A percentile compares a stretch with the other conserved stretches of the same genome.
Evolutionary conservation across 129 eudicot genomes (phyloP).

Genomic region (Daucus carota): DNA sequence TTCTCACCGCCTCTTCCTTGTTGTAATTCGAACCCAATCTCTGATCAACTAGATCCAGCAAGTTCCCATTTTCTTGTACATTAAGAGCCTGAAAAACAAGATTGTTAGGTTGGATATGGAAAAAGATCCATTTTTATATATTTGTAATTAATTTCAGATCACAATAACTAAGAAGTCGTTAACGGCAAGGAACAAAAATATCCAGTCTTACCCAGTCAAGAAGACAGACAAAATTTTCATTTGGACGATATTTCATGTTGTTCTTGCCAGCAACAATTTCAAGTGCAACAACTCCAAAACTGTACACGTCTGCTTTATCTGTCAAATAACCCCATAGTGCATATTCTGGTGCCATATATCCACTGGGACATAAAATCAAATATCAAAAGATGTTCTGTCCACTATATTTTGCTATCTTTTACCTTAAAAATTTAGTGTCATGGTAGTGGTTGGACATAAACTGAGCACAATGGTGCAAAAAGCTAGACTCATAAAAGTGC

Average conservation of each 20-base stretch:
- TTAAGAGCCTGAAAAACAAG: slow-evolving; percentile 29
- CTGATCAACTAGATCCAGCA: slow-evolving; percentile 48
- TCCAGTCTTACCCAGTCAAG: background rate
- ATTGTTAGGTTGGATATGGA: background rate
- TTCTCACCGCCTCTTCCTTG: slow-evolving; percentile 32
- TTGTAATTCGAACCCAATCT: slow-evolving; percentile 32
- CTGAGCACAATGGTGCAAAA: background rate
- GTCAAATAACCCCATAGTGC: slow-evolving; percentile 61
- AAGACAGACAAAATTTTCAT: background rate
- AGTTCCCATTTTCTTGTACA: slow-evolving; percentile 26
- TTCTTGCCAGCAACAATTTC: slow-evolving; percentile 55
- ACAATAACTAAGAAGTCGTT: background rate
- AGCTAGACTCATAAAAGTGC: background rate
- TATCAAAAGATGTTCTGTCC: background rate
- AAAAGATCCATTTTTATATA: background rate
- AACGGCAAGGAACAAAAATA: background rate
- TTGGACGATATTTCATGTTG: slow-evolving; percentile 15
- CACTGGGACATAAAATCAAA: slow-evolving; percentile 28
- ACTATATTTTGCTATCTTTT: background rate
- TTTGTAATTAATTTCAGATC: background rate
- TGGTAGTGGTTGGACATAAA: background rate
- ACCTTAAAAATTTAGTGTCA: background rate
- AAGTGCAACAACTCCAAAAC: slow-evolving; percentile 53
- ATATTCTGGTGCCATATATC: slow-evolving; percentile 76
- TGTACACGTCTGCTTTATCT: slow-evolving; percentile 53